Conservation (phyloP, 1,139 yeast species). For the Kurtzmaniella quercitrusa region DNA sequence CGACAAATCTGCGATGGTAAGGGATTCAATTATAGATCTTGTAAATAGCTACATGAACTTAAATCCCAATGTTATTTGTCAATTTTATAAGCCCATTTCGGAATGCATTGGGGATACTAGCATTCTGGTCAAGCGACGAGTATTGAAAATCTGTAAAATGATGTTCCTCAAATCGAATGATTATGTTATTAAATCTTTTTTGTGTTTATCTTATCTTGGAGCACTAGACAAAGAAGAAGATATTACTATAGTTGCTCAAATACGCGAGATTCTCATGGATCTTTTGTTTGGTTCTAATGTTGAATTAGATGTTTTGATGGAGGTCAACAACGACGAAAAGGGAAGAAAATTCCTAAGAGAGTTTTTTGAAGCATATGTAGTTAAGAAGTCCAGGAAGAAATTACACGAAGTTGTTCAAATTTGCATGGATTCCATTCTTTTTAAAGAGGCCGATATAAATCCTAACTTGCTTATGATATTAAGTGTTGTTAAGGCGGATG, state of each 20-base stretch:
- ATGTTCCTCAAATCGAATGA: constrained; percentile 38
- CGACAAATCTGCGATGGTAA: constrained; percentile 66
- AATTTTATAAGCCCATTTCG: constrained; percentile 48
- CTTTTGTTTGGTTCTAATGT: constrained; percentile 34
- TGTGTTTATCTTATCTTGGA: not conserved
- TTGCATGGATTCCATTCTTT: constrained; percentile 20
- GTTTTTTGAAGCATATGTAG: not conserved
- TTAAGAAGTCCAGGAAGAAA: not conserved
- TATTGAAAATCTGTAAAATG: constrained; percentile 47
- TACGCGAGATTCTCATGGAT: constrained; percentile 37
- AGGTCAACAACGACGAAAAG: not conserved
- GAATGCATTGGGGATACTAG: constrained; percentile 57
- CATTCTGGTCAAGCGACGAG: constrained; percentile 59
- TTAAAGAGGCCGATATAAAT: constrained; percentile 19
- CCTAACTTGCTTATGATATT: constrained; percentile 47
- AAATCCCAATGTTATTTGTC: constrained; percentile 41
- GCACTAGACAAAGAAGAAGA: constrained; percentile 72
- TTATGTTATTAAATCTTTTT: constrained; percentile 9
- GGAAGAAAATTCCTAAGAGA: not conserved
- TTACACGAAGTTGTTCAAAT: not conserved
- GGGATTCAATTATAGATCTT: constrained; percentile 73
- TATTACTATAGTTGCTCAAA: constrained; percentile 28
- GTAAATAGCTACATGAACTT: constrained; percentile 46
- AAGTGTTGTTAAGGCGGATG: constrained; percentile 47
- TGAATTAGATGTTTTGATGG: not conserved